These are phyloP conservation scores for Solanum corneliomulleri DNA, from an alignment of 257 asterid genomes.

Conservation along the genomic window DNA sequence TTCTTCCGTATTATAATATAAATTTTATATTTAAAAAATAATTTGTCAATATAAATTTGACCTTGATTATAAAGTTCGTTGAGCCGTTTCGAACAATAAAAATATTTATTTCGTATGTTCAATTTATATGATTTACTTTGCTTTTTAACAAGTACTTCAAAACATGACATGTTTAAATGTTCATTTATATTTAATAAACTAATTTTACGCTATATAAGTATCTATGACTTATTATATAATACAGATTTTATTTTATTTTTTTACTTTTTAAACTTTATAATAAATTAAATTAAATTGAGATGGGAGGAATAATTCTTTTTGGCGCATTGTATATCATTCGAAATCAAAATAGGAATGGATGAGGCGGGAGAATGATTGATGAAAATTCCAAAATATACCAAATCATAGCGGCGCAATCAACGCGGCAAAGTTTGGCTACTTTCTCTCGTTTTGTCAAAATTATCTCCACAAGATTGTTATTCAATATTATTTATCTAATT, in stretches of 20 bases:
- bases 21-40: rapidly evolving
- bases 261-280: no score
- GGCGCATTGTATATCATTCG: background rate
- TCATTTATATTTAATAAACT: no score
- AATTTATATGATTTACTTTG: no score
- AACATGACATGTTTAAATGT: background rate
- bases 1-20: background rate
- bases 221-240: no score
- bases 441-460: background rate
- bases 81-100: background rate
- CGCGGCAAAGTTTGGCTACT: background rate
- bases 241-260: no score
- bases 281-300: background rate
- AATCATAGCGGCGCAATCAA: conserved; percentile 2
- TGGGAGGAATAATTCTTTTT: background rate
- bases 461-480: no score
- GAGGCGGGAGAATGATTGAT: background rate
- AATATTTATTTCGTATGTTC: background rate
- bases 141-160: rapidly evolving
- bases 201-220: no score
- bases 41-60: background rate
- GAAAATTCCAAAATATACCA: background rate
- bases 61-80: background rate
- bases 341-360: background rate
- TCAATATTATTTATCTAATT: no score